Evolutionary conservation across 257 asterid genomes (phyloP).

Genomic region (Nicotiana benthamiana): DNA sequence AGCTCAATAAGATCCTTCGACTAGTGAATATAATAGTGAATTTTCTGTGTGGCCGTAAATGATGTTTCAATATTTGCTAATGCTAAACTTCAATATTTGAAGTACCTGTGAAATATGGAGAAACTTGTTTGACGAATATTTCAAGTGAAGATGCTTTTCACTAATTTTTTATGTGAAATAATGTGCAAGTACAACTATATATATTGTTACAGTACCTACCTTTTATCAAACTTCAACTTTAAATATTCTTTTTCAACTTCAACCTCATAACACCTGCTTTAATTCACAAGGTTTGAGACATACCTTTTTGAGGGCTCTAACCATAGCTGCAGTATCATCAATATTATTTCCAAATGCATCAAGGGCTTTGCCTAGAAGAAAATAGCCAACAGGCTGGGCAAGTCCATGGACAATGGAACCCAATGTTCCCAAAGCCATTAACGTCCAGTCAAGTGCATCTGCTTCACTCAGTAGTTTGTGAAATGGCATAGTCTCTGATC

Average conservation of each 20-base stretch:
- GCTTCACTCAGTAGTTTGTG: constrained; percentile 56
- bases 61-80: no score
- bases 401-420: constrained; percentile 75
- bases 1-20: neutral
- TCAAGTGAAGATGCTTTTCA: no score
- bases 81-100: no score
- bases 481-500: constrained; percentile 32
- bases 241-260: neutral
- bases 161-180: no score
- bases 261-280: no score
- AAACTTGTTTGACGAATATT: no score
- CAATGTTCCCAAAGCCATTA: constrained; percentile 62
- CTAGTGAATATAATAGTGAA: neutral
- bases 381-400: constrained; percentile 68
- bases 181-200: no score
- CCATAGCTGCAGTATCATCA: constrained; percentile 44
- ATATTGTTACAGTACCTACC: no score
- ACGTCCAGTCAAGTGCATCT: constrained; percentile 55
- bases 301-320: constrained; percentile 53
- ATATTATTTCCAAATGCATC: constrained; percentile 65
- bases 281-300: no score
- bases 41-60: no score
- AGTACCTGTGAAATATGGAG: no score
- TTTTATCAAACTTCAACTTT: neutral
- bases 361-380: constrained; percentile 66